These are phyloP conservation scores for Limonium bicolor DNA, from an alignment of 148 eudicot genomes.

Conservation along the genomic window DNA sequence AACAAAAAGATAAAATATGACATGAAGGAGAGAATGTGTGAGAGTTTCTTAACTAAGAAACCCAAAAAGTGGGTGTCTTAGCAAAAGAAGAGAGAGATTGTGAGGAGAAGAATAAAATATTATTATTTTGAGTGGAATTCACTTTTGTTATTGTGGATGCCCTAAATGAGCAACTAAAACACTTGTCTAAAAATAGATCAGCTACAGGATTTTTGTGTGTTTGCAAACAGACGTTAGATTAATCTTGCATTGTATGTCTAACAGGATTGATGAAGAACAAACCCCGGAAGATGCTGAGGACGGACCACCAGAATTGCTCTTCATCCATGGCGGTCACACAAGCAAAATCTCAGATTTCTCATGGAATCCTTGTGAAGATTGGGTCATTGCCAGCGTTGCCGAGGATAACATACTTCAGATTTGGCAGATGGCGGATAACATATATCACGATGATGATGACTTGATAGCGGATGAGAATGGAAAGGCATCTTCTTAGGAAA, in stretches of 20 bases:
- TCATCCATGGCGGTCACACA: slow-evolving; percentile 89
- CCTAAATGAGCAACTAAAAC: no score
- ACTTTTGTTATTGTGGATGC: no score
- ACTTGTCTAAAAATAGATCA: no score
- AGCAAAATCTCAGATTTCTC: slow-evolving; percentile 91
- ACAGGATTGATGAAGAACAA: slow-evolving; percentile 61
- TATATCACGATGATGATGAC: slow-evolving; percentile 75
- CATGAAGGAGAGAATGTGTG: no score
- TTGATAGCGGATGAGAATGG: slow-evolving; percentile 34
- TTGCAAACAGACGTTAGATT: no score
- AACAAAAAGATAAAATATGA: no score
- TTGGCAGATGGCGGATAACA: slow-evolving; percentile 96
- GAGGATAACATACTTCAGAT: slow-evolving; percentile 87
- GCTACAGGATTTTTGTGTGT: no score
- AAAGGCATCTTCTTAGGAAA: slow-evolving; percentile 30
- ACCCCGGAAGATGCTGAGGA: slow-evolving; percentile 80
- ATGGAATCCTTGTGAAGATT: slow-evolving; percentile 86
- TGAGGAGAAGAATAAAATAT: no score
- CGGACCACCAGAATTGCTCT: slow-evolving; percentile 84
- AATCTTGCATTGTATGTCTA: neutral
- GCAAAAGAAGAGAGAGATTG: no score
- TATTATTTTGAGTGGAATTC: no score
- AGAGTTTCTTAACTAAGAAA: no score
- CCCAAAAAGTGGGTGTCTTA: no score
- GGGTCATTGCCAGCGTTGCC: slow-evolving; percentile 84